Evolutionary conservation across 495 filamentous ascomycete species (phyloP).

Genomic region (Xylaria flabelliformis): DNA sequence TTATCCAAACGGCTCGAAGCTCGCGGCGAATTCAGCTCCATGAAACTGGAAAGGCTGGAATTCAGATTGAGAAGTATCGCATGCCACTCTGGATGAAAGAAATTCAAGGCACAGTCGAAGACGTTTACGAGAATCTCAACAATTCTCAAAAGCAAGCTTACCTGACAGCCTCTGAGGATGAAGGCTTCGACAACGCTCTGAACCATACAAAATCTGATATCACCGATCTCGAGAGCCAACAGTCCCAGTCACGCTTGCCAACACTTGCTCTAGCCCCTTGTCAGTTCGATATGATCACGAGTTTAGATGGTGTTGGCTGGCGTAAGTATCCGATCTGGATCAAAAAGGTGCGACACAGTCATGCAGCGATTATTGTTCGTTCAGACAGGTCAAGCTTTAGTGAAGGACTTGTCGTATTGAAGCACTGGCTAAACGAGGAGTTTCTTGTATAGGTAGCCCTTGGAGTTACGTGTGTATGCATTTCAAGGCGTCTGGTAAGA

Average conservation of each 20-base stretch:
- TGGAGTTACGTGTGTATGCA: not conserved
- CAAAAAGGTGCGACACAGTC: constrained; percentile 76
- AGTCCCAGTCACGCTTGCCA: constrained; percentile 53
- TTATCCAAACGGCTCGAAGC: constrained; percentile 75
- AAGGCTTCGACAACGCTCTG: constrained; percentile 30
- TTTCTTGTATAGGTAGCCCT: constrained; percentile 63
- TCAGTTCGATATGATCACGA: constrained; percentile 83
- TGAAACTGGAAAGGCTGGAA: constrained; percentile 70
- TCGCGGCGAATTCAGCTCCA: constrained; percentile 75
- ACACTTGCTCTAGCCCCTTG: constrained; percentile 77
- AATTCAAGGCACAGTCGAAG: constrained; percentile 73
- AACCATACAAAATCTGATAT: constrained; percentile 34
- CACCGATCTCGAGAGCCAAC: constrained; percentile 45
- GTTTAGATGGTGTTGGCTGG: constrained; percentile 76
- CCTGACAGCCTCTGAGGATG: constrained; percentile 54
- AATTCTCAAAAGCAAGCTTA: constrained; percentile 67
- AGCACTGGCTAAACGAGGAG: constrained; percentile 79
- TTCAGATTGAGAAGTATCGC: constrained; percentile 68
- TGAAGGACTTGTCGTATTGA: constrained; percentile 79
- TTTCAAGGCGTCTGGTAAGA: constrained; percentile 9
- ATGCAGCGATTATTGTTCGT: constrained; percentile 90
- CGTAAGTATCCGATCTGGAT: constrained; percentile 88
- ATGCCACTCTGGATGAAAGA: constrained; percentile 78
- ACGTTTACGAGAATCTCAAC: constrained; percentile 73
- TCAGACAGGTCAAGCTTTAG: constrained; percentile 64